Conservation (phyloP, 2,329 filamentous ascomycete species). For the Pleurostoma richardsiae region DNA sequence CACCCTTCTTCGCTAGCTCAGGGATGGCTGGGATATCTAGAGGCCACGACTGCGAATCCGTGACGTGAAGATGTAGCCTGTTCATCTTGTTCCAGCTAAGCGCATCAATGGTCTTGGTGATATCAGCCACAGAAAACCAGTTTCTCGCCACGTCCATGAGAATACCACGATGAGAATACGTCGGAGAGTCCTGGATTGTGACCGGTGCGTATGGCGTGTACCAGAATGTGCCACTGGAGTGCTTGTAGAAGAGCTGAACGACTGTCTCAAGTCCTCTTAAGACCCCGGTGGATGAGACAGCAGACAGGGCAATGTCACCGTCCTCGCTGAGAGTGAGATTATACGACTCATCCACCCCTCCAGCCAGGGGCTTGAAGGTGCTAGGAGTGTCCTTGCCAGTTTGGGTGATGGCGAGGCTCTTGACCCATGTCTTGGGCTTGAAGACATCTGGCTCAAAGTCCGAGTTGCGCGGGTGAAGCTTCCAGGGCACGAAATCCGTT, state of each 20-base stretch:
- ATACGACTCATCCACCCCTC: constrained; percentile 68
- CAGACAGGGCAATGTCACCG: constrained; percentile 58
- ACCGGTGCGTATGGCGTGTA: constrained; percentile 73
- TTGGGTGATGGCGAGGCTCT: constrained; percentile 57
- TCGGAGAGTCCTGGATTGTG: constrained; percentile 65
- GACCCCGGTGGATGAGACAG: constrained; percentile 63
- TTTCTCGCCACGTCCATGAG: constrained; percentile 74
- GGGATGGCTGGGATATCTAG: constrained; percentile 74
- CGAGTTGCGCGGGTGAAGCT: constrained; percentile 58
- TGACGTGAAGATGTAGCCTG: constrained; percentile 73
- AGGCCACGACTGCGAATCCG: constrained; percentile 82
- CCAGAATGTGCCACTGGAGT: constrained; percentile 49
- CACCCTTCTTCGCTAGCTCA: constrained; percentile 65
- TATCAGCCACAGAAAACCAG: constrained; percentile 62
- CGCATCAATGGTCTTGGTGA: constrained; percentile 72
- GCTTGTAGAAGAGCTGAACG: constrained; percentile 72
- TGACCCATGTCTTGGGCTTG: constrained; percentile 43
- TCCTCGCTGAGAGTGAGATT: constrained; percentile 52
- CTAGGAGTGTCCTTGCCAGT: constrained; percentile 44
- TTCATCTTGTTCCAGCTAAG: constrained; percentile 80
- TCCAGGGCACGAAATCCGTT: constrained; percentile 72
- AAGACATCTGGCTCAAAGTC: constrained; percentile 57
- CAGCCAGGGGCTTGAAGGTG: constrained; percentile 56
- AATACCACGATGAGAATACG: constrained; percentile 72
- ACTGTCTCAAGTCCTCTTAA: constrained; percentile 72